phyloP scores from a whole-genome alignment of 2,329 filamentous ascomycete genomes.

The Teratosphaeria epicoccoides region DNA sequence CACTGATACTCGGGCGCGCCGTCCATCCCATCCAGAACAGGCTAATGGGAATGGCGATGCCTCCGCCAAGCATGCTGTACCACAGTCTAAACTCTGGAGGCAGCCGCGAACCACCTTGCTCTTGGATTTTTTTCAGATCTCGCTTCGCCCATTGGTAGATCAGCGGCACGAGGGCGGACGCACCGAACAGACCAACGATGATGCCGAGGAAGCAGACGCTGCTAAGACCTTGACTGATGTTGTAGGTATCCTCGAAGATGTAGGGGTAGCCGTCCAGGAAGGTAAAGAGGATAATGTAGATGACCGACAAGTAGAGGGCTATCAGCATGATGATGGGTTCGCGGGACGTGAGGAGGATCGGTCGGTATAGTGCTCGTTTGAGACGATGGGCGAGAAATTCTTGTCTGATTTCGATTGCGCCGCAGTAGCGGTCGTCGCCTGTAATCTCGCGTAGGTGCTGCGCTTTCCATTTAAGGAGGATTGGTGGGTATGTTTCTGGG shows the following conservation, averaged over 20 bases:
- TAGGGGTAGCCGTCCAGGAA: conserved; percentile 42
- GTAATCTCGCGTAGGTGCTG: conserved; percentile 21
- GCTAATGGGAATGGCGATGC: conserved; percentile 39
- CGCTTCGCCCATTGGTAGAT: conserved; percentile 36
- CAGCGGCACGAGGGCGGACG: conserved; percentile 32
- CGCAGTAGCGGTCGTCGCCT: conserved; percentile 36
- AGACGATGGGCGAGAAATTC: conserved; percentile 29
- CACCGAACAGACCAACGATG: conserved; percentile 30
- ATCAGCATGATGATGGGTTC: conserved; percentile 40
- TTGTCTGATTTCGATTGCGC: conserved; percentile 36
- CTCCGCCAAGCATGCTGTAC: conserved; percentile 39
- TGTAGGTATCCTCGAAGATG: conserved; percentile 42
- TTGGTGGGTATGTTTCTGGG: conserved; percentile 41
- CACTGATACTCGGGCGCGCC: conserved; percentile 31
- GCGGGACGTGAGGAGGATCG: conserved; percentile 29
- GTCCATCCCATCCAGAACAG: conserved; percentile 53
- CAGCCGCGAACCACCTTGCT: conserved; percentile 29
- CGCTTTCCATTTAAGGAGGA: conserved; percentile 28
- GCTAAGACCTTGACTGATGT: conserved; percentile 34
- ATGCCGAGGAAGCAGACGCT: conserved; percentile 41
- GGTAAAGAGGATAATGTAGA: conserved; percentile 37
- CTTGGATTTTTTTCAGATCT: conserved; percentile 33
- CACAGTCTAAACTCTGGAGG: conserved; percentile 45
- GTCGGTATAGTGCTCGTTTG: conserved; percentile 30
- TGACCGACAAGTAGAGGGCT: conserved; percentile 38